Evolutionary conservation across 2,329 filamentous ascomycete genomes (phyloP), one percentile per base, ranked within the genome.

Genomic region (Verticillium zaregamsianum): DNA sequence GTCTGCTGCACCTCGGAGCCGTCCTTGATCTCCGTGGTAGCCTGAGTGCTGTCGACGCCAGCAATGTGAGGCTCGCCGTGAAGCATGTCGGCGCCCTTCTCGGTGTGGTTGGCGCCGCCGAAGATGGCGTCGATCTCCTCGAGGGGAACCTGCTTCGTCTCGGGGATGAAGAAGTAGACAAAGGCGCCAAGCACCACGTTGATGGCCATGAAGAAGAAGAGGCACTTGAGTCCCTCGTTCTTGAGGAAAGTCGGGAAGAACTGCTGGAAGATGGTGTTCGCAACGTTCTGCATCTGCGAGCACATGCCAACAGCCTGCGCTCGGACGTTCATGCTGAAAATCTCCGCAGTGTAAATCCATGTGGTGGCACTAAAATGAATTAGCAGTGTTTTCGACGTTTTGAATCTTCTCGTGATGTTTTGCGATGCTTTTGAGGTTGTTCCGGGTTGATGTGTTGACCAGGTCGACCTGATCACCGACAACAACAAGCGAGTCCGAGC

Each of bases 301-400:
- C 75, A 86, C 87, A 90, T 90, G 61, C 86, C 87, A 15, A 90
- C 86, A 39, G 87, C 87, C 71, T 90, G 87, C 5, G 87, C 86
- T 62, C 87, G 86, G n/a, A 90, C 84, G 72, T 90, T 90, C 84
- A 89, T 88, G 60, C 82, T 86, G 77, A 90, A 90, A 63, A 90
- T 79, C 67, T 90, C 87, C 2, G 86, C 81, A 0, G 87, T 90
- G 83, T 85, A 90, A 71, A 90, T 90, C 87, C 88, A 90, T 20
- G 86, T 84, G 5, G 23, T 9, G 20, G 23, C 15, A 11, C 12
- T 17, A 25, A 23, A 49, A 32, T 25, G n/a, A 20, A 20, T 52
- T 25, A 52, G 45, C 25, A 37, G 14, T 23, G 33, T 25, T 15
- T 3, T 28, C 12, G 11, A 25, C 25, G 49, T 23, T 14, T 54